Conservation (phyloP, 768 basidiomycete genomes). For the Pleurotus citrinopileatus region DNA sequence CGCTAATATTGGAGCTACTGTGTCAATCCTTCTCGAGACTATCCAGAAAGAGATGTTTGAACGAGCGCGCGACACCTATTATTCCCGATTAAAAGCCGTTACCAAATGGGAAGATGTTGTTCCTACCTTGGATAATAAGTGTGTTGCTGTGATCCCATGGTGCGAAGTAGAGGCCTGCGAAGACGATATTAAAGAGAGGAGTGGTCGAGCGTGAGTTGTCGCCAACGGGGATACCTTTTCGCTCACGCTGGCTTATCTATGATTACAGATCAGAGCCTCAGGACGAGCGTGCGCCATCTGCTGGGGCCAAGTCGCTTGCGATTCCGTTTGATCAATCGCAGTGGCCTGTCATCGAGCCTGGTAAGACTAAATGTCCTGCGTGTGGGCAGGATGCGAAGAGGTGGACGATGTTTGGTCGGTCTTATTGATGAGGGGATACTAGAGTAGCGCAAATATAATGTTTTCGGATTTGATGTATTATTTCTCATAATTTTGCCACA, state of each 20-base stretch:
- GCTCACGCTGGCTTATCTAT: constrained; percentile 14
- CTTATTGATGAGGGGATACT: too few species aligned
- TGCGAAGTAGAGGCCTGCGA: constrained; percentile 92
- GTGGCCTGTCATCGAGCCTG: constrained; percentile 76
- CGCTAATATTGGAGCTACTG: constrained; percentile 36
- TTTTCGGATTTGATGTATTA: too few species aligned
- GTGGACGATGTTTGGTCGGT: constrained; percentile 96
- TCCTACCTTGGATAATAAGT: constrained; percentile 85
- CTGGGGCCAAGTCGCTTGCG: constrained; percentile 94
- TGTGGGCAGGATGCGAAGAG: constrained; percentile 89
- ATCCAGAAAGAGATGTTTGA: constrained; percentile 90
- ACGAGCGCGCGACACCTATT: constrained; percentile 72
- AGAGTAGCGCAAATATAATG: constrained; percentile 18
- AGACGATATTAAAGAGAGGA: constrained; percentile 97
- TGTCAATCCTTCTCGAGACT: constrained; percentile 71
- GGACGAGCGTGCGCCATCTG: constrained; percentile 94
- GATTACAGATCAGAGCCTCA: constrained; percentile 70
- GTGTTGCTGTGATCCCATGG: constrained; percentile 90
- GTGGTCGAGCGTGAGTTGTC: constrained; percentile 68
- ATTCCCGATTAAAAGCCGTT: constrained; percentile 66
- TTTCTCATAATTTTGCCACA: too few species aligned
- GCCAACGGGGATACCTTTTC: constrained; percentile 9
- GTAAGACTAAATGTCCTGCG: constrained; percentile 86
- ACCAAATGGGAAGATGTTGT: constrained; percentile 93
- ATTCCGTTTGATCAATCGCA: constrained; percentile 93